Percentiles rank a stretch among this genome's conserved stretches.
Evolutionary conservation across 1,139 yeast genomes (phyloP).

Genomic region (Blastobotrys persicus): DNA sequence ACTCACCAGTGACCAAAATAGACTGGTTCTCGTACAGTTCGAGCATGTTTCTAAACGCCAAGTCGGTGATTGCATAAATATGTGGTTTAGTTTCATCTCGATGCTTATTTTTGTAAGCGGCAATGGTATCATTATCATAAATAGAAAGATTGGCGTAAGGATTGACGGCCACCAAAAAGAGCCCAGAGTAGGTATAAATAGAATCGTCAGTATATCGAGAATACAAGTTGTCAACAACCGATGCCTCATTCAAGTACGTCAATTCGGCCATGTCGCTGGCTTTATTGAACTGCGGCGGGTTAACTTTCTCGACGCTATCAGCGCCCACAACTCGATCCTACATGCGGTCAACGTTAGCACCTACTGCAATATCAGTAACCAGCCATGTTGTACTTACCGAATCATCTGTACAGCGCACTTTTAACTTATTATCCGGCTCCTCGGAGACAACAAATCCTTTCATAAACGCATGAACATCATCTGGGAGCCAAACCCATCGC

Average conservation of each 20-base stretch:
- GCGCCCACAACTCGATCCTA: conserved; percentile 46
- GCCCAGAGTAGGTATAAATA: conserved; percentile 71
- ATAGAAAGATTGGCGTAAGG: conserved; percentile 82
- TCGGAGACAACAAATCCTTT: conserved; percentile 66
- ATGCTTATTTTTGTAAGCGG: conserved; percentile 48
- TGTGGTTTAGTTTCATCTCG: conserved; percentile 68
- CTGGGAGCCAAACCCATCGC: conserved; percentile 83
- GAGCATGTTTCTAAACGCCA: conserved; percentile 75
- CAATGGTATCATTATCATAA: conserved; percentile 59
- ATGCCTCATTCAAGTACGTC: conserved; percentile 91
- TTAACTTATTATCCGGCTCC: conserved; percentile 49
- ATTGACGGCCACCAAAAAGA: conserved; percentile 91
- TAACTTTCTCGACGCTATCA: conserved; percentile 55
- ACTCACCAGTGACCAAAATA: conserved; percentile 93
- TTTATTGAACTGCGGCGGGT: conserved; percentile 89
- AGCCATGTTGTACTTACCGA: conserved; percentile 33
- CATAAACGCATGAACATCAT: conserved; percentile 58
- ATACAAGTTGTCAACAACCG: conserved; percentile 79
- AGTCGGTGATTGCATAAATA: conserved; percentile 87
- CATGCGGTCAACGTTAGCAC: conserved; percentile 15
- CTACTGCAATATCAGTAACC: background rate
- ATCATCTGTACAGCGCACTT: conserved; percentile 54
- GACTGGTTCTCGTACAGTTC: conserved; percentile 76
- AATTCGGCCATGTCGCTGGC: conserved; percentile 95
- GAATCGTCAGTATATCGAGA: conserved; percentile 73